Evolutionary conservation across 768 basidiomycete species (phyloP).

Genomic region (Hypsizygus marmoreus): DNA sequence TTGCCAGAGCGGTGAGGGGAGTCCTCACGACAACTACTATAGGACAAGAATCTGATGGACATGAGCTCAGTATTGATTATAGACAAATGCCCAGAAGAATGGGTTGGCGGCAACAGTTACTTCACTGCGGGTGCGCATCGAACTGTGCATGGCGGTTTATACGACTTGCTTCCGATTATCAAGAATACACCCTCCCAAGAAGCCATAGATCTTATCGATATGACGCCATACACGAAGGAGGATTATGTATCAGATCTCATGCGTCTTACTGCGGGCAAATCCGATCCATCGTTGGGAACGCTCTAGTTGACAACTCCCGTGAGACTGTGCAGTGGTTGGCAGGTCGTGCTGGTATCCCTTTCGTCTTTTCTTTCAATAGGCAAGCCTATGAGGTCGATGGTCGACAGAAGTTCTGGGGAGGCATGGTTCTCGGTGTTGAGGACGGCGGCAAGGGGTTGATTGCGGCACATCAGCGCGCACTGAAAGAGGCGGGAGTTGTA

Average conservation of each 20-base stretch:
- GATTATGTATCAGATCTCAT: constrained; percentile 62
- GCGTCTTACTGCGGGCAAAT: constrained; percentile 53
- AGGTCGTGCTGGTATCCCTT: constrained; percentile 49
- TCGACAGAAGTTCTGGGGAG: constrained; percentile 71
- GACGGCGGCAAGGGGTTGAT: constrained; percentile 73
- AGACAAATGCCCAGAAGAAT: constrained; percentile 64
- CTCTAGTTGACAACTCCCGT: constrained; percentile 57
- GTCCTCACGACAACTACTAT: not conserved
- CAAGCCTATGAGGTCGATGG: constrained; percentile 70
- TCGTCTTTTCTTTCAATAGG: constrained; percentile 60
- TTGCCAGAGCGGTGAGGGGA: constrained; percentile 46
- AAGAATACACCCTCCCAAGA: constrained; percentile 45
- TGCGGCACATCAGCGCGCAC: constrained; percentile 50
- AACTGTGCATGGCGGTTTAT: constrained; percentile 61
- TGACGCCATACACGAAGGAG: constrained; percentile 57
- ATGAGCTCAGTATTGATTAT: constrained; percentile 51
- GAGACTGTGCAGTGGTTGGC: constrained; percentile 61
- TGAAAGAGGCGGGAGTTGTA: constrained; percentile 51
- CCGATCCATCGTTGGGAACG: constrained; percentile 47
- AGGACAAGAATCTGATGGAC: constrained; percentile 2
- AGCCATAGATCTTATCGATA: constrained; percentile 46
- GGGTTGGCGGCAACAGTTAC: constrained; percentile 73
- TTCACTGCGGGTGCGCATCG: constrained; percentile 74
- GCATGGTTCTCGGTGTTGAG: constrained; percentile 60
- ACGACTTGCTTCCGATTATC: constrained; percentile 59